These are phyloP conservation scores for Adenanthera pavonina DNA, from an alignment of 306 rosid species.

Conservation along the genomic window DNA sequence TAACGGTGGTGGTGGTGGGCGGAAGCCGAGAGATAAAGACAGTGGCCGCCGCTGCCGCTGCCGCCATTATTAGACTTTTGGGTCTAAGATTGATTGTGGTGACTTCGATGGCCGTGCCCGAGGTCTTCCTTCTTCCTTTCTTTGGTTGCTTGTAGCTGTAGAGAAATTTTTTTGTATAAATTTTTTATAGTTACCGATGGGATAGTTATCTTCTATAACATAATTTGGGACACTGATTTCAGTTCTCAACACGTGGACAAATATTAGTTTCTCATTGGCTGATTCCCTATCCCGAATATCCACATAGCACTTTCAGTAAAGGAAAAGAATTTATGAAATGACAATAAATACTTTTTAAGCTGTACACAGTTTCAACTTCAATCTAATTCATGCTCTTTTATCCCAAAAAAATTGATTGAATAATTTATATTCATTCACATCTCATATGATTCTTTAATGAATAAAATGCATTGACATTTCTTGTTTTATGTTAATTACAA, in stretches of 20 bases:
- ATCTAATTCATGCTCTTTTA: too few relatives aligned
- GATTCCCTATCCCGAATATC: constrained; percentile 72
- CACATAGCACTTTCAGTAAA: constrained; percentile 29
- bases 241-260: constrained; percentile 60
- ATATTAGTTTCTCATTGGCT: constrained; percentile 54
- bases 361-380: too few relatives aligned
- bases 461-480: too few relatives aligned
- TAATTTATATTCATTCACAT: too few relatives aligned
- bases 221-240: constrained; percentile 31
- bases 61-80: constrained; percentile 48
- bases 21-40: constrained; percentile 55
- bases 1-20: constrained; percentile 43
- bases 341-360: too few relatives aligned
- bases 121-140: background rate
- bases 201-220: constrained; percentile 47
- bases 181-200: background rate
- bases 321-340: too few relatives aligned
- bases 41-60: constrained; percentile 60
- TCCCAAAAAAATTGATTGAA: too few relatives aligned
- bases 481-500: too few relatives aligned
- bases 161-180: background rate
- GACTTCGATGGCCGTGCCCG: background rate
- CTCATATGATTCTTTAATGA: too few relatives aligned
- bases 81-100: background rate
- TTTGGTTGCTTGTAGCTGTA: background rate